These are phyloP conservation scores for Wickerhamomyces sp. DNA, from an alignment of 1,139 yeast genomes.

Conservation along the genomic window DNA sequence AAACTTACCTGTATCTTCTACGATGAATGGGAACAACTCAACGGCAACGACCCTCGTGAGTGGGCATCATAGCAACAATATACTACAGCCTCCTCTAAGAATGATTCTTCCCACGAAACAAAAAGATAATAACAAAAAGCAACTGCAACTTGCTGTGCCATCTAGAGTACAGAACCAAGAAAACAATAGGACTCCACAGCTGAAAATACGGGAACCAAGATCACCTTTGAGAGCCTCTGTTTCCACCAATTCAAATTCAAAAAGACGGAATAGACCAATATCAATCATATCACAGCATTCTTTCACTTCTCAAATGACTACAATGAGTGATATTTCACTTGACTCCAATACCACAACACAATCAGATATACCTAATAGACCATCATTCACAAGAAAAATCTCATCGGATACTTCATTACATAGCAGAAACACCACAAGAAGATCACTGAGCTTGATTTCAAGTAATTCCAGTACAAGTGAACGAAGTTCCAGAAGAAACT, in stretches of 20 bases:
- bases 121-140: not conserved
- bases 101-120: conserved; percentile 1
- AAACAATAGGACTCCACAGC: not conserved
- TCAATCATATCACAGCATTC: conserved; percentile 65
- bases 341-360: conserved; percentile 15
- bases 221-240: conserved; percentile 12
- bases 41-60: not conserved
- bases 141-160: not conserved
- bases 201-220: conserved; percentile 19
- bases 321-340: conserved; percentile 19
- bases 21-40: not conserved
- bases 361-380: conserved; percentile 15
- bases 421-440: conserved; percentile 20
- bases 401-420: conserved; percentile 22
- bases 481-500: conserved; percentile 34
- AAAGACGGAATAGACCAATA: conserved; percentile 43
- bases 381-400: conserved; percentile 17
- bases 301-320: conserved; percentile 27
- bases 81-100: conserved; percentile 5
- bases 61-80: not conserved
- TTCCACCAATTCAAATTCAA: not conserved
- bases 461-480: conserved; percentile 38
- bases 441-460: conserved; percentile 33
- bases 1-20: not conserved
- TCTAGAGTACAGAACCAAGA: not conserved